These are phyloP conservation scores for Ettlia oleoabundans DNA, from an alignment of 139 green algal genomes.

Conservation along the genomic window DNA sequence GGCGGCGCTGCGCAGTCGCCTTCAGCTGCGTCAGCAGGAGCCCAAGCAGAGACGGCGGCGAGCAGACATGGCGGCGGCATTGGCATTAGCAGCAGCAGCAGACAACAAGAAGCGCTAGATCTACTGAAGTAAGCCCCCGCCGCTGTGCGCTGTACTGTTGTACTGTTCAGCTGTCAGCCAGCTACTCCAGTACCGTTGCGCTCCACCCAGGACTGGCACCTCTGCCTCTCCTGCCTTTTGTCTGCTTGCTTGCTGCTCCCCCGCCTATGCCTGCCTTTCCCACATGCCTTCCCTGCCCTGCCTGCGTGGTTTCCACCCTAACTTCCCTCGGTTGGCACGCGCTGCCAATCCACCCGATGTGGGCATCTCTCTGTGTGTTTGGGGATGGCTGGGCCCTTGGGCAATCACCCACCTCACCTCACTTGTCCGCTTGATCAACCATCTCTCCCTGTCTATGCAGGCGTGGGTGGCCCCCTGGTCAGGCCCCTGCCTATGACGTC, in stretches of 20 bases:
- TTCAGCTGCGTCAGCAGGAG: background rate
- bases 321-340: no score
- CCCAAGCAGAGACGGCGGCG: background rate
- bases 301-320: no score
- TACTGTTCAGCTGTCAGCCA: no score
- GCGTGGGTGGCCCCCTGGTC: conserved; percentile 77
- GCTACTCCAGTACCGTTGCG: no score
- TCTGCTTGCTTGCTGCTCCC: no score
- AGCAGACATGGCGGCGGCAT: background rate
- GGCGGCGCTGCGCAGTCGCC: background rate
- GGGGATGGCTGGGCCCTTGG: no score
- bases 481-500: conserved; percentile 77
- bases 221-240: no score
- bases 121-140: conserved; percentile 87
- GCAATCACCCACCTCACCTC: background rate
- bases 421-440: background rate
- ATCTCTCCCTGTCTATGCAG: background rate
- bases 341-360: no score
- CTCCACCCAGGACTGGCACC: no score
- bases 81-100: conserved; percentile 18
- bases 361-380: no score
- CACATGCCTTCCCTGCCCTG: no score
- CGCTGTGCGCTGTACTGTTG: background rate
- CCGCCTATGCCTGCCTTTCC: no score
- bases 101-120: conserved; percentile 74